Percentiles rank a stretch among this genome's conserved stretches.
Evolutionary conservation across 768 basidiomycete genomes (phyloP).

Genomic region (Boletus insuetus): DNA sequence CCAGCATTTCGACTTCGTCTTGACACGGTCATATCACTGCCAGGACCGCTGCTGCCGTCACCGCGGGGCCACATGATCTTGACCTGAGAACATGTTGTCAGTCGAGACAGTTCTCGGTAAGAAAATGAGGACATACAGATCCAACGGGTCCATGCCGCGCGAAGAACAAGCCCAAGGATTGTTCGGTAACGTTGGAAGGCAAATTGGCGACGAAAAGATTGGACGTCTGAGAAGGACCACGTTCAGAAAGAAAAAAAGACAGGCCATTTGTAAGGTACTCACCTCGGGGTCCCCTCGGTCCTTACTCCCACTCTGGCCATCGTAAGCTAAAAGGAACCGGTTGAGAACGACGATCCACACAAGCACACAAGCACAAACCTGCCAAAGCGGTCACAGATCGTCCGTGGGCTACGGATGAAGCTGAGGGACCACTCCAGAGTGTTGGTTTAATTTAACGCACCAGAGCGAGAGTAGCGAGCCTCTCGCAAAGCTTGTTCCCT

Average conservation of each 20-base stretch:
- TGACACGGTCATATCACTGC: slow-evolving; percentile 70
- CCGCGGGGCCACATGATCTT: slow-evolving; percentile 99
- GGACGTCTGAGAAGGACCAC: slow-evolving; percentile 59
- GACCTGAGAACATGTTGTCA: slow-evolving; percentile 48
- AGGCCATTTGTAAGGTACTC: slow-evolving; percentile 13
- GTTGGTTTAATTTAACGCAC: slow-evolving; percentile 35
- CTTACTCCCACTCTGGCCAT: slow-evolving; percentile 86
- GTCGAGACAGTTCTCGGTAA: background rate
- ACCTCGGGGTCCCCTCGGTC: slow-evolving; percentile 89
- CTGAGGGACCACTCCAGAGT: background rate
- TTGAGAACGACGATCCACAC: background rate
- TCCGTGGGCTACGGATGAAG: slow-evolving; percentile 44
- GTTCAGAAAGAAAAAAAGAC: background rate
- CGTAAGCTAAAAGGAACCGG: slow-evolving; percentile 57
- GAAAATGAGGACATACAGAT: slow-evolving; percentile 52
- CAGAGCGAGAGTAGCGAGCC: slow-evolving; percentile 71
- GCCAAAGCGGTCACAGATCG: slow-evolving; percentile 91
- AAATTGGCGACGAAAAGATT: slow-evolving; percentile 96
- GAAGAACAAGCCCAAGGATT: slow-evolving; percentile 84
- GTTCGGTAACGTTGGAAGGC: slow-evolving; percentile 83
- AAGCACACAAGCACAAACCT: slow-evolving; percentile 43
- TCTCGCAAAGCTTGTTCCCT: slow-evolving; percentile 95
- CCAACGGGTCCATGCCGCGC: slow-evolving; percentile 91
- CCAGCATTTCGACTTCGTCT: slow-evolving; percentile 71
- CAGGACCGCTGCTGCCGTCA: slow-evolving; percentile 64